A percentile compares a stretch with the other conserved stretches of the same genome.
phyloP scores from a whole-genome alignment of 2,329 filamentous ascomycete genomes.

The Hymenoscyphus linearis region DNA sequence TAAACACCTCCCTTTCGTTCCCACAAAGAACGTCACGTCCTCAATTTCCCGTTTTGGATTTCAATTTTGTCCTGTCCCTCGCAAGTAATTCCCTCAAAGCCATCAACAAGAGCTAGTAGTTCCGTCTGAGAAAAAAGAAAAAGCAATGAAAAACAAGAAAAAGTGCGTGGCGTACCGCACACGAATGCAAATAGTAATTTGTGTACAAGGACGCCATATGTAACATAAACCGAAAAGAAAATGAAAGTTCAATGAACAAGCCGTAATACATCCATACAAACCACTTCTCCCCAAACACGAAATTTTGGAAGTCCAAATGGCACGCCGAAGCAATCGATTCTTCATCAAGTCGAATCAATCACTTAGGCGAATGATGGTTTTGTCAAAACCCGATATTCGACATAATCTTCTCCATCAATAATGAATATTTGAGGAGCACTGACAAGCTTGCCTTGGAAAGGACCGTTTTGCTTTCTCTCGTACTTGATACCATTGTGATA shows the following conservation, averaged over 20 bases:
- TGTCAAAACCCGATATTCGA: conserved; percentile 60
- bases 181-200: not conserved
- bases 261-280: conserved; percentile 1
- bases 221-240: not conserved
- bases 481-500: conserved; percentile 57
- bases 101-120: not conserved
- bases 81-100: not conserved
- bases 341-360: not conserved
- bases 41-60: not conserved
- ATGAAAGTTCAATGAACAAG: not conserved
- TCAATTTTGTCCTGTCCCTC: not conserved
- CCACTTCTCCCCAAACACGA: not conserved
- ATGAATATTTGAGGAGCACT: conserved; percentile 56
- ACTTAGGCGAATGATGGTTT: conserved; percentile 47
- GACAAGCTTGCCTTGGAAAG: conserved; percentile 59
- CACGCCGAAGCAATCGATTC: not conserved
- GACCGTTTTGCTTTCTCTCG: conserved; percentile 54
- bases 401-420: conserved; percentile 62
- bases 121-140: not conserved
- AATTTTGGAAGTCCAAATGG: not conserved
- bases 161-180: not conserved
- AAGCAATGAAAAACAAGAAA: not conserved
- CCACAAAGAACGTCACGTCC: not conserved
- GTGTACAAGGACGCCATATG: not conserved
- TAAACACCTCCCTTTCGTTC: not conserved